Evolutionary conservation across 768 basidiomycete species (phyloP).

Genomic region (Russula ochroleuca): DNA sequence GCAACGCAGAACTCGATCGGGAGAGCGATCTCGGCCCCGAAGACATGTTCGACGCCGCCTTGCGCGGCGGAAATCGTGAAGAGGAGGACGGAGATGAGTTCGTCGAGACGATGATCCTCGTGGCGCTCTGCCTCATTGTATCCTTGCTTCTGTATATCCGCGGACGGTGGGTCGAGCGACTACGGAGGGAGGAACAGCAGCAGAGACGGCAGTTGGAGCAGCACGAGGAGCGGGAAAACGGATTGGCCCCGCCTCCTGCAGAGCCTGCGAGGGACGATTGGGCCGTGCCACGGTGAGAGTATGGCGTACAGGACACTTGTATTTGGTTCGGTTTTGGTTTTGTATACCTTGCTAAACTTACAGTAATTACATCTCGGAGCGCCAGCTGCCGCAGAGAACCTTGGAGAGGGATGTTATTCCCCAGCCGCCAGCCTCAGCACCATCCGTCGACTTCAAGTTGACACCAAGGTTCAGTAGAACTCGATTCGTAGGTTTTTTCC

Average conservation of each 20-base stretch:
- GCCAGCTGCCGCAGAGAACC: neutral
- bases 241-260: conserved; percentile 31
- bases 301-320: neutral
- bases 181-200: conserved; percentile 56
- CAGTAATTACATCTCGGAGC: neutral
- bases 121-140: conserved; percentile 66
- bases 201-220: conserved; percentile 43
- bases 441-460: too few relatives aligned
- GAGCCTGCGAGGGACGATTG: conserved; percentile 32
- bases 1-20: conserved; percentile 65
- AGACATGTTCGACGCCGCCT: conserved; percentile 71
- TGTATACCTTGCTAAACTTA: conserved; percentile 4
- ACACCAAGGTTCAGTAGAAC: too few relatives aligned
- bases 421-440: too few relatives aligned
- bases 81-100: conserved; percentile 69
- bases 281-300: conserved; percentile 29
- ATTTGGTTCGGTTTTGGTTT: conserved; percentile 1
- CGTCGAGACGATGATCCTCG: conserved; percentile 72
- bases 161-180: conserved; percentile 69
- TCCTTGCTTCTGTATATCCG: conserved; percentile 75
- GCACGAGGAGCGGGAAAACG: conserved; percentile 29
- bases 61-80: conserved; percentile 55
- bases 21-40: conserved; percentile 76
- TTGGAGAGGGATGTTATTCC: neutral
- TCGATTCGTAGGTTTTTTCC: too few relatives aligned